Percentiles rank a stretch among this genome's conserved stretches.
phyloP scores from a whole-genome alignment of 2,329 filamentous ascomycete species.

The Saccharata proteae region DNA sequence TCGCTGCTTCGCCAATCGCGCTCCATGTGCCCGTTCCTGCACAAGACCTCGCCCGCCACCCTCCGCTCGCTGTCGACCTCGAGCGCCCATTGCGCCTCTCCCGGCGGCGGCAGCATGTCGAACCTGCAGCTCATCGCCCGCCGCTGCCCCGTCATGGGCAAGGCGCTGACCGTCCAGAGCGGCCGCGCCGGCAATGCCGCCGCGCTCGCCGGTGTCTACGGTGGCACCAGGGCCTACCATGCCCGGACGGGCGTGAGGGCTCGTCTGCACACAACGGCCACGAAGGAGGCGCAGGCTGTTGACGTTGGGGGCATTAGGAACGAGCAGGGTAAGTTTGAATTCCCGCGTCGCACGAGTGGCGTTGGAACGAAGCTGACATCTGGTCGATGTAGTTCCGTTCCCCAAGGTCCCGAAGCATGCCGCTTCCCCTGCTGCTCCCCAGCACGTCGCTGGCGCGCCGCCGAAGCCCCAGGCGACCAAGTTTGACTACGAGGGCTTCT shows the following conservation, averaged over 20 bases:
- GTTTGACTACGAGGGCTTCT: conserved; percentile 89
- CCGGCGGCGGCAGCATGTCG: conserved; percentile 86
- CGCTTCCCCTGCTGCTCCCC: conserved; percentile 9
- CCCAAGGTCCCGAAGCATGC: conserved; percentile 15
- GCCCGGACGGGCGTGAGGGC: conserved; percentile 45
- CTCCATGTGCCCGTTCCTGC: conserved; percentile 94
- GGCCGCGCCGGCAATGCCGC: conserved; percentile 33
- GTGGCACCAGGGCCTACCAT: conserved; percentile 36
- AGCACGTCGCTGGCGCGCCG: conserved; percentile 25
- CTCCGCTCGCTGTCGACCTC: conserved; percentile 79
- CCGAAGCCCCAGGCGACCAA: conserved; percentile 40
- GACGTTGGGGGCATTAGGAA: conserved; percentile 45
- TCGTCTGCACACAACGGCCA: conserved; percentile 67
- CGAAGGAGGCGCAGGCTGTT: conserved; percentile 66
- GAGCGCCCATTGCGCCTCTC: conserved; percentile 53
- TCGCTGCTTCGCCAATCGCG: conserved; percentile 88
- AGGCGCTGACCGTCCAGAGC: conserved; percentile 80
- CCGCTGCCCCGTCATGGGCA: conserved; percentile 97
- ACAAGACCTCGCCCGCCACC: conserved; percentile 82
- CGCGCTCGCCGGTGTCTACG: conserved; percentile 37
- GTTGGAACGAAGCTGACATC: neutral
- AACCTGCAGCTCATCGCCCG: conserved; percentile 90
- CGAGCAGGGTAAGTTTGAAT: conserved; percentile 31
- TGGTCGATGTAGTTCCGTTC: conserved; percentile 19
- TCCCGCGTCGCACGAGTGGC: neutral